phyloP scores from a whole-genome alignment of 179 eudicot genomes.

The Monotropa hypopitys region DNA sequence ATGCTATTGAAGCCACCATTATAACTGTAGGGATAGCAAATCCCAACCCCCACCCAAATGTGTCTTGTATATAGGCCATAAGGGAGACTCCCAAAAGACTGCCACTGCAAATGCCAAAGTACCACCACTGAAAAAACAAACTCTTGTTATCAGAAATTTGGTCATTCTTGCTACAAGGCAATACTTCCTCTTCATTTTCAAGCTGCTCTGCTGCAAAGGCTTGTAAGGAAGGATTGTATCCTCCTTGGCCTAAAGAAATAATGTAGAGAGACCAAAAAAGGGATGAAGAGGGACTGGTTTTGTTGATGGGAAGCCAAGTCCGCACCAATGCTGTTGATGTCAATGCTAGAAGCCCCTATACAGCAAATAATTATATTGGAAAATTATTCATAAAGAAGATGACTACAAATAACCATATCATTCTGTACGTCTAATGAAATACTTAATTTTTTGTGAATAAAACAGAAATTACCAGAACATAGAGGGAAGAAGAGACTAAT shows the following conservation, averaged over 20 bases:
- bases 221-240: slow-evolving; percentile 82
- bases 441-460: too few species aligned
- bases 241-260: slow-evolving; percentile 76
- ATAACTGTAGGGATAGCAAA: slow-evolving; percentile 60
- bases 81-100: slow-evolving; percentile 64
- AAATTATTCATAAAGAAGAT: too few species aligned
- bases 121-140: slow-evolving; percentile 85
- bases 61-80: slow-evolving; percentile 80
- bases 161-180: slow-evolving; percentile 28
- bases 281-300: slow-evolving; percentile 28
- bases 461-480: slow-evolving; percentile 39
- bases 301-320: slow-evolving; percentile 32
- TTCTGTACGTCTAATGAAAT: too few species aligned
- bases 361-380: not conserved
- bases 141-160: slow-evolving; percentile 33
- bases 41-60: slow-evolving; percentile 75
- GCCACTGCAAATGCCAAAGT: slow-evolving; percentile 76
- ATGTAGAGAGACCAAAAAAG: slow-evolving; percentile 63
- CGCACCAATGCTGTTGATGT: slow-evolving; percentile 49
- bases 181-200: slow-evolving; percentile 31
- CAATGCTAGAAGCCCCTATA: slow-evolving; percentile 71
- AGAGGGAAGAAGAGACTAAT: slow-evolving; percentile 44
- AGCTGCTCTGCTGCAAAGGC: slow-evolving; percentile 84
- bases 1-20: slow-evolving; percentile 40
- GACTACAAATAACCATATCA: not conserved